Base-by-base conservation (phyloP, 495 filamentous ascomycete species). In the Hypomontagnella monticulosa region DNA sequence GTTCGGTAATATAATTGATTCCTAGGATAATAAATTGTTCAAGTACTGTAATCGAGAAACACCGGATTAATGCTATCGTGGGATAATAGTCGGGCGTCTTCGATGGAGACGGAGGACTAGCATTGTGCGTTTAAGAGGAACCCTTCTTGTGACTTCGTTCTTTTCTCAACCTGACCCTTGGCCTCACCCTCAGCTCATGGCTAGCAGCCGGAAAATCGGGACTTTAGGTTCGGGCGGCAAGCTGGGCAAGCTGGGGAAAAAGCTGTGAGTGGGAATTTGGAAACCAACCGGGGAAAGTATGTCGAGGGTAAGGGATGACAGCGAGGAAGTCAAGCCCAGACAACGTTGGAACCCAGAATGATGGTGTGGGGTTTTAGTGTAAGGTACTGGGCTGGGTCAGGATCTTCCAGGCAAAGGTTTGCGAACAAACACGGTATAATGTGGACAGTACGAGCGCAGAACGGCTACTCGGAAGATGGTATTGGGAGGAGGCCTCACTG, bases 41-140 rank as follows among this genome's bases (percentile, higher is more conserved):
- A 10, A 41, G 44, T 30, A 20, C 27, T 53, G 46, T 30, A 53
- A 58, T 61, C 65, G 53, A 66, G 40, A 54, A 52, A 62, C 61
- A 59, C 59, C 59, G 47, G 34, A 62, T 57, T 52, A 36, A 67
- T 70, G 69, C 55, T 74, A 74, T 74, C 71, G 71, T 49, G 71
- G 71, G 46, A 74, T 72, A 56, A 74, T 74, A 66, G 70, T 70
- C 52, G 69, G 71, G 53, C 71, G 69, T 74, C 66, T 65, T 71
- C 63, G 67, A 61, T 70, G 66, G 51, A 59, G 57, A 63, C 67
- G 51, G 69, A 68, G 23, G 57, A 59, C 54, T 63, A 63, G 38
- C 71, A 74, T 74, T 61, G 69, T 74, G 66, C 57, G 66, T 61
- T 60, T 41, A 63, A 55, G 33, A 49, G 51, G 51, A 30, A 34